phyloP scores from a whole-genome alignment of 495 filamentous ascomycete genomes.

The Tuber brumale region DNA sequence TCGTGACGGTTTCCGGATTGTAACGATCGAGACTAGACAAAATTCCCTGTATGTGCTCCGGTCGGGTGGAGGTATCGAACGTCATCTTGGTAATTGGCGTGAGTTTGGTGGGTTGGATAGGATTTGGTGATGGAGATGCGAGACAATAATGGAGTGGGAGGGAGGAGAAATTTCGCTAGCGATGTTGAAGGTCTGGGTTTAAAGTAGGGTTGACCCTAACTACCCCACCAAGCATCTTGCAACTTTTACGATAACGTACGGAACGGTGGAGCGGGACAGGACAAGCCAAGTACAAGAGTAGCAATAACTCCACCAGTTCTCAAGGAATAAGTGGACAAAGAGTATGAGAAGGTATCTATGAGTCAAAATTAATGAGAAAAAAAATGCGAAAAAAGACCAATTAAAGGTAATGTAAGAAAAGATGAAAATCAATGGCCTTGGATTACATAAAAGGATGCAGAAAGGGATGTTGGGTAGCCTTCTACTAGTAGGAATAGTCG shows the following conservation, averaged over 20 bases:
- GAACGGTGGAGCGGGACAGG: too few relatives aligned
- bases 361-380: too few relatives aligned
- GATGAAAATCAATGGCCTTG: too few relatives aligned
- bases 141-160: not conserved
- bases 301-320: too few relatives aligned
- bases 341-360: too few relatives aligned
- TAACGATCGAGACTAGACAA: conserved; percentile 95
- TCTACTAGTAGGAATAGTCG: too few relatives aligned
- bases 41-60: conserved; percentile 82
- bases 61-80: conserved; percentile 51
- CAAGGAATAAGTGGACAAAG: too few relatives aligned
- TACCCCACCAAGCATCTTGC: not conserved
- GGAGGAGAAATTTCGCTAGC: not conserved
- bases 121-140: not conserved
- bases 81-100: conserved; percentile 25
- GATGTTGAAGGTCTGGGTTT: not conserved
- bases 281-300: too few relatives aligned
- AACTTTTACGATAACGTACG: not conserved
- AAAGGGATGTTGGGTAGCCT: too few relatives aligned
- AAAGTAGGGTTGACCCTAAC: not conserved
- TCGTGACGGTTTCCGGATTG: conserved; percentile 89
- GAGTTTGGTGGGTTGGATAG: not conserved
- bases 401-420: too few relatives aligned
- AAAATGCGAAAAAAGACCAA: too few relatives aligned
- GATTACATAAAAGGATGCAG: too few relatives aligned